phyloP scores from a whole-genome alignment of 129 eudicot genomes.

The Sambucus nigra region DNA sequence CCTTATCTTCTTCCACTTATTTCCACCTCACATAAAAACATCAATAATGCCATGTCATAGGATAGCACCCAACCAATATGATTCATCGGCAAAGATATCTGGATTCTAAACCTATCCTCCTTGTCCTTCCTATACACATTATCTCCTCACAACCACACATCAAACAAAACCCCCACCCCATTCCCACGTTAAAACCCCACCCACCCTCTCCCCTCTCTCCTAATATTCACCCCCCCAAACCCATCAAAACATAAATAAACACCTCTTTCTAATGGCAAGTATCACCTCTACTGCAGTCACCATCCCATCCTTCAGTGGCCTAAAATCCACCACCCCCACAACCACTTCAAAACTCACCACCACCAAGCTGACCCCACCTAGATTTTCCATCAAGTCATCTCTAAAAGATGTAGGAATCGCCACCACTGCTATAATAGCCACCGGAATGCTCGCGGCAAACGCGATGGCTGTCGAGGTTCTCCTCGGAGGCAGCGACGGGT shows the following conservation, averaged over 20 bases:
- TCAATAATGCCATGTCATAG: slow-evolving; percentile 1
- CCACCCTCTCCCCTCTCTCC: slow-evolving; percentile 1
- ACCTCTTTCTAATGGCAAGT: slow-evolving; percentile 17
- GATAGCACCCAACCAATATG: slow-evolving; percentile 6
- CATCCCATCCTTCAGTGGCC: slow-evolving; percentile 81
- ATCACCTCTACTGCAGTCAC: slow-evolving; percentile 61
- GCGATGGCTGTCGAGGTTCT: slow-evolving; percentile 66
- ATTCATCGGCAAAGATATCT: not conserved
- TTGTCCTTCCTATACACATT: not conserved
- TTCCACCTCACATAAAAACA: slow-evolving; percentile 6
- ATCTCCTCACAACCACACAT: slow-evolving; percentile 8
- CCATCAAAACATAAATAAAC: not conserved
- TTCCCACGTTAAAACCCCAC: slow-evolving; percentile 14
- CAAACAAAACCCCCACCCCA: not conserved
- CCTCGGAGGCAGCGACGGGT: slow-evolving; percentile 58
- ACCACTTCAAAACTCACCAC: slow-evolving; percentile 17
- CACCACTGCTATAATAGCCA: slow-evolving; percentile 52
- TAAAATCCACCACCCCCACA: slow-evolving; percentile 52
- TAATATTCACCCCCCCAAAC: not conserved
- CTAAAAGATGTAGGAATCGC: slow-evolving; percentile 53
- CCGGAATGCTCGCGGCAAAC: slow-evolving; percentile 55
- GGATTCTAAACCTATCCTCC: not conserved
- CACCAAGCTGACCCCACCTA: slow-evolving; percentile 27
- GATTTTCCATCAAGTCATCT: slow-evolving; percentile 53
- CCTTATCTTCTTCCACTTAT: no score